phyloP scores from a whole-genome alignment of 1,284 basidiomycete species.

The Papiliotrema terrestris region DNA sequence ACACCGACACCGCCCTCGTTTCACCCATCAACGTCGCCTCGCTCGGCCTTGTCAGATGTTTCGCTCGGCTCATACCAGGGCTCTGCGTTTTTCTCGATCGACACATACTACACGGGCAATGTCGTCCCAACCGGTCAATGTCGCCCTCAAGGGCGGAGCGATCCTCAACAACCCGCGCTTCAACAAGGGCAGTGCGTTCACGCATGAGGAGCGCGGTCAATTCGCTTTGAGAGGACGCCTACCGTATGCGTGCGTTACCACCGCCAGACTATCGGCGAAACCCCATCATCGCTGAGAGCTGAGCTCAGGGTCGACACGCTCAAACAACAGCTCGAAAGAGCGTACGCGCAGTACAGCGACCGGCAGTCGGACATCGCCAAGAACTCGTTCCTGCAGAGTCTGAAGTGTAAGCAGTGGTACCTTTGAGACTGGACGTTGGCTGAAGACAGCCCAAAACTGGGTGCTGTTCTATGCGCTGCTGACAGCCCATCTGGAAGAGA shows the following conservation, averaged over 20 bases:
- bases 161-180: conserved; percentile 61
- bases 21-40: no score
- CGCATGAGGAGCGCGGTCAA: conserved; percentile 59
- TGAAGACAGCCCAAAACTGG: conserved; percentile 59
- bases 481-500: conserved; percentile 56
- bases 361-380: conserved; percentile 58
- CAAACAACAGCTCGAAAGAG: conserved; percentile 66
- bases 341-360: conserved; percentile 55
- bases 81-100: no score
- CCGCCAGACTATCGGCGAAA: no score
- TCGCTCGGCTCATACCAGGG: neutral
- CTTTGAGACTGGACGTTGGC: neutral
- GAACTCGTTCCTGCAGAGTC: conserved; percentile 64
- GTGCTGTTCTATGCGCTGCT: conserved; percentile 69
- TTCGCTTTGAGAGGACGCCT: conserved; percentile 69
- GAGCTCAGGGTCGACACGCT: conserved; percentile 60
- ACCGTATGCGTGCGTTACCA: conserved; percentile 49
- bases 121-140: conserved; percentile 9
- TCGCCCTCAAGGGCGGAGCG: conserved; percentile 56
- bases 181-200: conserved; percentile 65
- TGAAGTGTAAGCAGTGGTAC: conserved; percentile 53
- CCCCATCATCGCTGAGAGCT: neutral
- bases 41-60: neutral
- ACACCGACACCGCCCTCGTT: no score
- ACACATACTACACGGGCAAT: neutral